Evolutionary conservation across 2,329 filamentous ascomycete species (phyloP).

Genomic region (Penicillium sp.): DNA sequence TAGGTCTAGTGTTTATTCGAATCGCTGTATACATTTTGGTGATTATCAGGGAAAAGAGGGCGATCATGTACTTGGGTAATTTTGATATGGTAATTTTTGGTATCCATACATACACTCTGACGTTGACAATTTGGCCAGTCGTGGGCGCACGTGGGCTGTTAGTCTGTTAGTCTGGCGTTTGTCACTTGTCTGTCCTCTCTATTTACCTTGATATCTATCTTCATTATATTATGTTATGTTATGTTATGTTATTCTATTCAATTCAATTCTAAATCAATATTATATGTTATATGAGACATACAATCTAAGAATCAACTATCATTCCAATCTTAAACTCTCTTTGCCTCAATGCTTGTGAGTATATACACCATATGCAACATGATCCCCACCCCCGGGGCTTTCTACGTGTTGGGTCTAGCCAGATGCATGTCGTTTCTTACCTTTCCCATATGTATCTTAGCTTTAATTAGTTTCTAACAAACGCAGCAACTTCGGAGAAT

Average conservation of each 20-base stretch:
- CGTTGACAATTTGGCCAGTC: constrained; percentile 4
- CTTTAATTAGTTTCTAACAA: neutral
- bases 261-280: no score
- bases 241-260: no score
- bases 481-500: neutral
- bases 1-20: neutral
- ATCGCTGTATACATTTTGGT: neutral
- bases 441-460: no score
- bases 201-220: no score
- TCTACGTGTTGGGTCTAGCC: neutral
- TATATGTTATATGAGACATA: no score
- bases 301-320: neutral
- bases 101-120: neutral
- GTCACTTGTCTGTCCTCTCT: neutral
- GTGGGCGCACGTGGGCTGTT: constrained; percentile 5
- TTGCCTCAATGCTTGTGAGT: neutral
- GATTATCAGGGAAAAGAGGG: no score
- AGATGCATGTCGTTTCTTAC: neutral
- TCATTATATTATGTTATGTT: no score
- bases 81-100: neutral
- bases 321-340: neutral
- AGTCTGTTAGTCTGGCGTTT: neutral
- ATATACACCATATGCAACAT: neutral
- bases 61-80: neutral
- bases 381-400: neutral